Conservation (phyloP, 2,329 filamentous ascomycete species). For the Cladophialophora chaetospira region DNA sequence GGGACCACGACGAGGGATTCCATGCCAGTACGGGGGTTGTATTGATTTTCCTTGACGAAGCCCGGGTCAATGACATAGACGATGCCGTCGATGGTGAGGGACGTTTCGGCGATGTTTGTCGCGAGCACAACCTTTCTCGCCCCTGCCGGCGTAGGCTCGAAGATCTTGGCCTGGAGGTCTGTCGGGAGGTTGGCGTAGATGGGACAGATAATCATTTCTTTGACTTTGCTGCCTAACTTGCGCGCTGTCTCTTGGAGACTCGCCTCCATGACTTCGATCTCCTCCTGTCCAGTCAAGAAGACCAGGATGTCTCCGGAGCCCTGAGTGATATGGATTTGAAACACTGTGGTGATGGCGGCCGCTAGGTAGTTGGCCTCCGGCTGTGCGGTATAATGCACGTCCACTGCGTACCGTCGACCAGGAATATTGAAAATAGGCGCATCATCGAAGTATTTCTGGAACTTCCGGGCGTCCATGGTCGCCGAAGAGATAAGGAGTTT, state of each 20-base stretch:
- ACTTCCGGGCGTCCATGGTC: slow-evolving; percentile 91
- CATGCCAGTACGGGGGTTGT: slow-evolving; percentile 89
- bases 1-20: slow-evolving; percentile 88
- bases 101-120: slow-evolving; percentile 97
- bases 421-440: slow-evolving; percentile 94
- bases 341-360: slow-evolving; percentile 87
- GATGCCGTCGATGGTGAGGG: slow-evolving; percentile 92
- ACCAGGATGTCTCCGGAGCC: slow-evolving; percentile 85
- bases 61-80: slow-evolving; percentile 95
- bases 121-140: slow-evolving; percentile 89
- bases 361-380: slow-evolving; percentile 93
- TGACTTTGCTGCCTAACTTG: slow-evolving; percentile 81
- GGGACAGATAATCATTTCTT: slow-evolving; percentile 85
- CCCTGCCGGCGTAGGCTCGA: slow-evolving; percentile 83
- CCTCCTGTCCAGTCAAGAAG: slow-evolving; percentile 93
- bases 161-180: slow-evolving; percentile 89
- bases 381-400: slow-evolving; percentile 85
- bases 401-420: slow-evolving; percentile 83
- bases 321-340: slow-evolving; percentile 90
- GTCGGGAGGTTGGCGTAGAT: slow-evolving; percentile 94
- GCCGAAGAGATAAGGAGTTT: slow-evolving; percentile 92
- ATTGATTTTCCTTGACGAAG: slow-evolving; percentile 93
- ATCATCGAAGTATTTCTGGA: slow-evolving; percentile 87
- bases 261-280: slow-evolving; percentile 85
- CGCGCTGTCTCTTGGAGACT: slow-evolving; percentile 82